Evolutionary conservation across 2,329 filamentous ascomycete genomes (phyloP).

Genomic region (Pestalotiopsis sp.): DNA sequence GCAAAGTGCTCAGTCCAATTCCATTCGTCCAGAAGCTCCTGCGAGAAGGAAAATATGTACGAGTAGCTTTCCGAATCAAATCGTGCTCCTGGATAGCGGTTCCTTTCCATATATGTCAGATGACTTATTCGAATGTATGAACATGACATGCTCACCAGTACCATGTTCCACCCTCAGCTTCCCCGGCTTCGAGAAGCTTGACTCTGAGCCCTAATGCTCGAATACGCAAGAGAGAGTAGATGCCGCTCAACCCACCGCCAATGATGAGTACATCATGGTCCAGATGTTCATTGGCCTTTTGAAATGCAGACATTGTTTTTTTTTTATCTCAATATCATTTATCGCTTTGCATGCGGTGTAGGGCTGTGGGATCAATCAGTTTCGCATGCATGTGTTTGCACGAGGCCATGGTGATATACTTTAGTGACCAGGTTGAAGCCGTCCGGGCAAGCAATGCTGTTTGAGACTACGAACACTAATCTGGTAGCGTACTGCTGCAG

Average conservation of each 20-base stretch:
- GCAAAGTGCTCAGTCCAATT: constrained; percentile 39
- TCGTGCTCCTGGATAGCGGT: constrained; percentile 32
- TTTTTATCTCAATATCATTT: not conserved
- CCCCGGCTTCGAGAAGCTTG: not conserved
- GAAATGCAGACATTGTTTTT: not conserved
- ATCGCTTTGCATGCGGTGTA: not conserved
- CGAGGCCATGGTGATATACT: not conserved
- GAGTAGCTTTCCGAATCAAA: constrained; percentile 47
- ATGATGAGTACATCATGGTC: constrained; percentile 1
- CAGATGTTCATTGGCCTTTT: not conserved
- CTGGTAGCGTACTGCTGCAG: not conserved
- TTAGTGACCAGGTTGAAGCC: not conserved
- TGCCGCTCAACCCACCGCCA: not conserved
- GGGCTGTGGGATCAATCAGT: not conserved
- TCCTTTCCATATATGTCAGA: not conserved
- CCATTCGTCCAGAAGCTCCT: constrained; percentile 45
- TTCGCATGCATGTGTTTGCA: not conserved
- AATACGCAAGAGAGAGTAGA: not conserved
- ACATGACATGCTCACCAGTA: not conserved
- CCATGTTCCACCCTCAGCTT: constrained; percentile 1
- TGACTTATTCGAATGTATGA: not conserved
- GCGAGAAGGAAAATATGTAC: constrained; percentile 45
- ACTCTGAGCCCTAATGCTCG: not conserved
- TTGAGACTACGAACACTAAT: not conserved
- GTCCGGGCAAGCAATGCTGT: not conserved